Evolutionary conservation across 2,329 filamentous ascomycete genomes (phyloP).

Genomic region (Scortechinia acanthostroma): DNA sequence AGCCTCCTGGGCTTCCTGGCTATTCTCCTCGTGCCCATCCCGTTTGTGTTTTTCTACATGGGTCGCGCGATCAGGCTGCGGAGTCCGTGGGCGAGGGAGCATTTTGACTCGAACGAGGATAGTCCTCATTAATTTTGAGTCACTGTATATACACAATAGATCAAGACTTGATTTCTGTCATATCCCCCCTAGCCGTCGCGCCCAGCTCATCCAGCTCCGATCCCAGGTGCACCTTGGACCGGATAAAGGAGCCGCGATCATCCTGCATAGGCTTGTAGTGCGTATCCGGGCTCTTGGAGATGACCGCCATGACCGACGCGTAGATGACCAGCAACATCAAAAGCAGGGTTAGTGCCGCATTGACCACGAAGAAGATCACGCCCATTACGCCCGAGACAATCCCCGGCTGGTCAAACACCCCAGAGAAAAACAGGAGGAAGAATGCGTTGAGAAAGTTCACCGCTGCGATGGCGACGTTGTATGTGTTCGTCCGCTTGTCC

Average conservation of each 20-base stretch:
- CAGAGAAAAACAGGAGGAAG: conserved; percentile 81
- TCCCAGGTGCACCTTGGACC: conserved; percentile 76
- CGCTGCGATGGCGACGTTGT: conserved; percentile 86
- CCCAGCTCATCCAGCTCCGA: conserved; percentile 87
- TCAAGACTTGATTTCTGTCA: too few relatives aligned
- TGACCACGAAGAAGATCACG: conserved; percentile 81
- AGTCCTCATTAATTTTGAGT: background rate
- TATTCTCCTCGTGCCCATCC: conserved; percentile 55
- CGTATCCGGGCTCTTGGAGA: conserved; percentile 88
- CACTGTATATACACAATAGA: too few relatives aligned
- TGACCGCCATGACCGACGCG: conserved; percentile 71
- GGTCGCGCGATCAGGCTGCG: background rate
- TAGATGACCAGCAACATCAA: conserved; percentile 77
- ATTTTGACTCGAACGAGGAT: background rate
- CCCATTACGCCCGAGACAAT: conserved; percentile 84
- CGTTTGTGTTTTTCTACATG: conserved; percentile 46
- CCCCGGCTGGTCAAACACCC: conserved; percentile 75
- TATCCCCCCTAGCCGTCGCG: conserved; percentile 82
- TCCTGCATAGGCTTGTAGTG: conserved; percentile 96
- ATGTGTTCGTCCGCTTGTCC: conserved; percentile 96
- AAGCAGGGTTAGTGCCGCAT: conserved; percentile 75
- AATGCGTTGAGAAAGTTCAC: conserved; percentile 88
- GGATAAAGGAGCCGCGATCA: conserved; percentile 94
- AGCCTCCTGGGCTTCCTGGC: conserved; percentile 54
- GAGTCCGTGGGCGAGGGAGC: conserved; percentile 2